Evolutionary conservation across 1,139 yeast species (phyloP).

Genomic region (Candida labiduridarum): DNA sequence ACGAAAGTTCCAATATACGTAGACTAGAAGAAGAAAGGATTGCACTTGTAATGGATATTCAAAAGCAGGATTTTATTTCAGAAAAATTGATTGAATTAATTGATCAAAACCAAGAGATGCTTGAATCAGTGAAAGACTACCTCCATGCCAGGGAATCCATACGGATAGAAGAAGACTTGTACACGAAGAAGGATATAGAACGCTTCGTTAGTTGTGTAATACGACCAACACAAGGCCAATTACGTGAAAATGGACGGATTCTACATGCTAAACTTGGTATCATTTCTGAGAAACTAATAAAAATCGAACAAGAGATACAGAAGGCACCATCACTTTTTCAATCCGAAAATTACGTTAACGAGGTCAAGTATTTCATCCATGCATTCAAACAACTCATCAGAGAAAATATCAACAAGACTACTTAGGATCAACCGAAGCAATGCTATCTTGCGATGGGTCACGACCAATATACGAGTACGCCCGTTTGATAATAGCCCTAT

Average conservation of each 20-base stretch:
- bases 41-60: conserved; percentile 43
- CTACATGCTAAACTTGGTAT: conserved; percentile 14
- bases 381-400: conserved; percentile 21
- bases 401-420: not conserved
- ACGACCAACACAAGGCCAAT: conserved; percentile 17
- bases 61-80: conserved; percentile 42
- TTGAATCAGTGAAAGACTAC: conserved; percentile 43
- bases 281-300: conserved; percentile 14
- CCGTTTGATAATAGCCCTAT: conserved; percentile 37
- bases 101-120: conserved; percentile 41
- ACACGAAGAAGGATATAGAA: conserved; percentile 14
- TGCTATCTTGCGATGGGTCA: conserved; percentile 22
- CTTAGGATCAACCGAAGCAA: conserved; percentile 8
- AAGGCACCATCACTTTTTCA: conserved; percentile 9
- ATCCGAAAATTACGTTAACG: conserved; percentile 19
- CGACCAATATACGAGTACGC: conserved; percentile 42
- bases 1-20: conserved; percentile 10
- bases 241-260: conserved; percentile 20
- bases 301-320: conserved; percentile 10
- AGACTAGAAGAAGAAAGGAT: conserved; percentile 38
- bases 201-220: conserved; percentile 16
- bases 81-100: conserved; percentile 38
- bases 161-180: conserved; percentile 17
- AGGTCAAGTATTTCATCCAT: conserved; percentile 24
- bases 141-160: conserved; percentile 26